A percentile compares a stretch with the other conserved stretches of the same genome.
Evolutionary conservation across 345 rosid genomes (phyloP).

Genomic region (Erucastrum elatum): DNA sequence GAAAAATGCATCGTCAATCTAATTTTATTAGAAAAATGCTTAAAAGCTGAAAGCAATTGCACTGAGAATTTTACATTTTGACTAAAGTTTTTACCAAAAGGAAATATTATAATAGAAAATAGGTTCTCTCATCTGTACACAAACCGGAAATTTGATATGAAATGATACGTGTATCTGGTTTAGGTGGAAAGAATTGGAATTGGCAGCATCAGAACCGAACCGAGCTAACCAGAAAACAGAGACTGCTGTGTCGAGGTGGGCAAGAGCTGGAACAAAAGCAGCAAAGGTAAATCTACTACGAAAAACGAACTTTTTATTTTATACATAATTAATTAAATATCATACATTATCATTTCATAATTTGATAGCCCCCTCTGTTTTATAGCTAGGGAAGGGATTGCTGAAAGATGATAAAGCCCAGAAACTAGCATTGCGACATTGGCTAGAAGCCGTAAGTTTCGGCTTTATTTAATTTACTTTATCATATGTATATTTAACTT

Average conservation of each 20-base stretch:
- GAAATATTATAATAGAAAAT: not conserved
- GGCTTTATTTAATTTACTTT: conserved; percentile 3
- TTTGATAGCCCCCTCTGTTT: not conserved
- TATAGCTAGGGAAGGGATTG: conserved; percentile 89
- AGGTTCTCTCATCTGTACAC: not conserved
- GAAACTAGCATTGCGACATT: conserved; percentile 81
- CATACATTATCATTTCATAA: conserved; percentile 2
- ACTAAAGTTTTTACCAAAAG: not conserved
- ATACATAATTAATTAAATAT: not conserved
- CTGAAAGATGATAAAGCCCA: conserved; percentile 85
- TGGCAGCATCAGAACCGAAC: conserved; percentile 66
- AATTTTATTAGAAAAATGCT: not conserved
- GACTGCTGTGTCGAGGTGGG: conserved; percentile 82
- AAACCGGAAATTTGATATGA: not conserved
- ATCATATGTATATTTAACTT: not conserved
- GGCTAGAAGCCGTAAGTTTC: conserved; percentile 95
- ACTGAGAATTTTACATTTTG: not conserved
- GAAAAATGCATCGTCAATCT: not conserved
- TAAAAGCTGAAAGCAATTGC: not conserved
- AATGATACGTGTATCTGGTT: conserved; percentile 4
- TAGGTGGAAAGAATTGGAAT: conserved; percentile 95
- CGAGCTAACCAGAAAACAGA: conserved; percentile 65
- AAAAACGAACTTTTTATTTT: not conserved
- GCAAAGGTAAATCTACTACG: conserved; percentile 58
- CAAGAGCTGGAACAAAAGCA: conserved; percentile 89